phyloP scores from a whole-genome alignment of 2,329 filamentous ascomycete genomes.

The Nemania sp. region DNA sequence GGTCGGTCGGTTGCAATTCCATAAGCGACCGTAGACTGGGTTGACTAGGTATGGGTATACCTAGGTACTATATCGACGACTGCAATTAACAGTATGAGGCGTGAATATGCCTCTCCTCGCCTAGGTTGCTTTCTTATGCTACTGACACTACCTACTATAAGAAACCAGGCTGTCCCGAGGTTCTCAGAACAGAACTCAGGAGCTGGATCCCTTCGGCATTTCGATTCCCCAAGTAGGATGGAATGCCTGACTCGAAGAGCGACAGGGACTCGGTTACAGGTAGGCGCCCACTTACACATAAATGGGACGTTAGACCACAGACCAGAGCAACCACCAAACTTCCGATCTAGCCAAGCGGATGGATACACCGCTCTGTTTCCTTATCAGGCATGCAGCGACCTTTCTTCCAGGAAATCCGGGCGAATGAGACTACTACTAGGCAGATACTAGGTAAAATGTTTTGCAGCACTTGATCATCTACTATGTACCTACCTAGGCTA shows the following conservation, averaged over 20 bases:
- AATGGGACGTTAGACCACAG: neutral
- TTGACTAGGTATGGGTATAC: no score
- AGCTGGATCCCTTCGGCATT: neutral
- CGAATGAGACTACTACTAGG: slow-evolving; percentile 23
- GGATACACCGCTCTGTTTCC: slow-evolving; percentile 18
- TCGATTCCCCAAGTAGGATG: slow-evolving; percentile 7
- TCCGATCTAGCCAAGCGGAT: neutral
- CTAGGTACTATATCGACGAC: no score
- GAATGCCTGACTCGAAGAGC: slow-evolving; percentile 19
- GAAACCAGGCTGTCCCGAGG: neutral
- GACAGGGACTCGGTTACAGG: no score
- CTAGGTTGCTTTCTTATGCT: slow-evolving; percentile 26
- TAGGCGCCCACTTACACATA: no score
- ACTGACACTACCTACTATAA: slow-evolving; percentile 1
- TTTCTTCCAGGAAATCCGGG: slow-evolving; percentile 4
- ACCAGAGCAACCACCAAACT: no score
- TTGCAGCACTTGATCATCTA: slow-evolving; percentile 17
- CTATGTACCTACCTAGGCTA: neutral
- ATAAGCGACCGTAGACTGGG: neutral
- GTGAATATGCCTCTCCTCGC: slow-evolving; percentile 8
- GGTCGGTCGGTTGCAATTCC: slow-evolving; percentile 12
- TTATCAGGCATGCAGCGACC: slow-evolving; percentile 18
- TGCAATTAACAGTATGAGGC: no score
- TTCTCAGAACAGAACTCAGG: no score
- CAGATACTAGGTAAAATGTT: slow-evolving; percentile 22